A percentile compares a stretch with the other conserved stretches of the same genome.
Conservation (phyloP, 805 yeast genomes). For the Lipomyces anomalus region DNA sequence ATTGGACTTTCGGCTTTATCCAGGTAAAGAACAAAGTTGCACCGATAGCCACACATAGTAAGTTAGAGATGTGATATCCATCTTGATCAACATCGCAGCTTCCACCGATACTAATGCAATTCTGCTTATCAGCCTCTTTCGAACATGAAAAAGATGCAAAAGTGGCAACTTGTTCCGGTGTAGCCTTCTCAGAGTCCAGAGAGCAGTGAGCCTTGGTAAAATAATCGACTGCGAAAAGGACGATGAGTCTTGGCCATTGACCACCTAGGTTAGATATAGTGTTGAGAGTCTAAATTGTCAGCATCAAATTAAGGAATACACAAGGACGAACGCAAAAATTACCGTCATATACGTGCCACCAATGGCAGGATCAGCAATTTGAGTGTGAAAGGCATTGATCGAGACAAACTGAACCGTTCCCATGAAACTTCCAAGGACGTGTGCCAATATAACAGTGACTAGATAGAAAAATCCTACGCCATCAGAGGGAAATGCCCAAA, state of each 20-base stretch:
- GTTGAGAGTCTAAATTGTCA: slow-evolving; percentile 50
- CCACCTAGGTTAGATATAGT: slow-evolving; percentile 93
- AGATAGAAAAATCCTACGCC: slow-evolving; percentile 54
- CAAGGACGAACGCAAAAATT: not conserved
- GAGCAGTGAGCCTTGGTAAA: slow-evolving; percentile 64
- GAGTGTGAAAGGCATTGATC: slow-evolving; percentile 89
- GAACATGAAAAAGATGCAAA: slow-evolving; percentile 33
- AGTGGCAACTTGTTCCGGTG: slow-evolving; percentile 14
- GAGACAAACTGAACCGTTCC: slow-evolving; percentile 93
- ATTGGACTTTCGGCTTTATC: slow-evolving; percentile 56
- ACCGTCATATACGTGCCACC: slow-evolving; percentile 97
- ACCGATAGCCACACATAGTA: slow-evolving; percentile 66
- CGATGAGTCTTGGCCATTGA: slow-evolving; percentile 90
- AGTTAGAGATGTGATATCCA: slow-evolving; percentile 79
- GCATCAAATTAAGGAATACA: not conserved
- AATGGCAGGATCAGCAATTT: slow-evolving; percentile 88
- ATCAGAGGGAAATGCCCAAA: slow-evolving; percentile 60
- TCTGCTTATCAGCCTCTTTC: slow-evolving; percentile 39
- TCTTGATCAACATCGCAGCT: slow-evolving; percentile 51
- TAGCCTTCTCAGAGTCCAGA: slow-evolving; percentile 17
- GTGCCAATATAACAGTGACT: slow-evolving; percentile 69
- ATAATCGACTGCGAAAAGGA: slow-evolving; percentile 71
- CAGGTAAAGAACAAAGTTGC: slow-evolving; percentile 55
- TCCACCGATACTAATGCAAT: slow-evolving; percentile 54
- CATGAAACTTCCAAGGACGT: slow-evolving; percentile 83